Evolutionary conservation across 2,329 filamentous ascomycete genomes (phyloP), one percentile per base, ranked within the genome.

Genomic region (Clarireedia monteithiana): DNA sequence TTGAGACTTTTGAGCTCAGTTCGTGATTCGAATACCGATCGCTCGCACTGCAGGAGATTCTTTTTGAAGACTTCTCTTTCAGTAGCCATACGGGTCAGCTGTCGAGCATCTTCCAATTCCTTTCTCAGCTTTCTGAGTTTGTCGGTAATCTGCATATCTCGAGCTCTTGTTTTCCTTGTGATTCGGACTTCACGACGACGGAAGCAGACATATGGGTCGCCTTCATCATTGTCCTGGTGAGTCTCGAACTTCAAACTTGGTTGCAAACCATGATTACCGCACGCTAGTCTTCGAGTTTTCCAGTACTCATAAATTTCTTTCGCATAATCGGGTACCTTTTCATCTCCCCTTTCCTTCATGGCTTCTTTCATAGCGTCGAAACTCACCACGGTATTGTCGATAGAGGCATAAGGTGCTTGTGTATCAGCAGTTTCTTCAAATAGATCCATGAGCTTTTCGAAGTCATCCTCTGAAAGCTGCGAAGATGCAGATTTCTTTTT

Each of bases 181-280:
- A 95, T 90, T 57, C 94, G 86, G 48, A 95, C 89, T 73, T 99
- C 94, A 61, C 94, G 88, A 64, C 94, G 85, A 69, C 94, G 84
- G 81, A 99, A 99, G 74, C 94, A 99, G 67, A 99, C 91, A 74
- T 96, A 99, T 49, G 94, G 94, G 73, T 99, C 94, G 66, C 89
- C 84, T 69, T 99, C 94, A 71, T 99, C 94, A 59, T 86, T 95
- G 62, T 97, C 92, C 69, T 90, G 88, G 61, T 94, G 90, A 48
- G 86, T 95, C 75, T 99, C 94, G 63, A 96, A 94, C 75, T 96
- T 96, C 69, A 97, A 82, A 23, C 77, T 79, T 6, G 90, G 83
- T 67, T 91, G 86, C 59, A 97, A 75, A 5, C 85, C 75, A 64
- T 80, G 84, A 69, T 92, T 94, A 62, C 81, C 82, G 57, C 78